Evolutionary conservation across 352 stramenopile species (phyloP).

Genomic region (Phytophthora citrophthora): DNA sequence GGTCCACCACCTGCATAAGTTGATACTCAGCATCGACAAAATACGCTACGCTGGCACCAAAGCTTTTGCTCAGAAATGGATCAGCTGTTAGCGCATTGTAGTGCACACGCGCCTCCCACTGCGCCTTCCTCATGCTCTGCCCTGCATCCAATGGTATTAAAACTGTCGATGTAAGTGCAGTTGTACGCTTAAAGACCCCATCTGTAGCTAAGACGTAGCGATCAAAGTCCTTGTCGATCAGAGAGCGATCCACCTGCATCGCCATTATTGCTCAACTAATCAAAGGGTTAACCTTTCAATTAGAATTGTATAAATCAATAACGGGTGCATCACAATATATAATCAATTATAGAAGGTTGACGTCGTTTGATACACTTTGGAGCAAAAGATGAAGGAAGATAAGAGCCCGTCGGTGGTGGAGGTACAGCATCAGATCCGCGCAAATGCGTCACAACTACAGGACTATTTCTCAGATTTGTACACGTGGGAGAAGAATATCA

Average conservation of each 20-base stretch:
- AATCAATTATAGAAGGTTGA: constrained; percentile 1
- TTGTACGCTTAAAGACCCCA: constrained; percentile 37
- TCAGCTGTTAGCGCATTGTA: constrained; percentile 69
- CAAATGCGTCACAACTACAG: constrained; percentile 78
- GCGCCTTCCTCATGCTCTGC: constrained; percentile 66
- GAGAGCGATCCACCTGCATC: constrained; percentile 66
- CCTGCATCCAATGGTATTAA: constrained; percentile 54
- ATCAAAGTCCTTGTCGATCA: constrained; percentile 84
- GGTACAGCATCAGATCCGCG: constrained; percentile 84
- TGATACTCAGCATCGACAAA: constrained; percentile 69
- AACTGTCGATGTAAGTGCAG: constrained; percentile 33
- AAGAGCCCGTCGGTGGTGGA: constrained; percentile 48
- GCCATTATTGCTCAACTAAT: background rate
- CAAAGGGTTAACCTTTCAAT: no score
- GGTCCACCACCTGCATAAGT: constrained; percentile 61
- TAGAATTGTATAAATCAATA: constrained; percentile 3
- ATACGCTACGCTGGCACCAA: constrained; percentile 55
- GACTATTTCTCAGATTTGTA: constrained; percentile 84
- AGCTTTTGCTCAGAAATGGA: constrained; percentile 56
- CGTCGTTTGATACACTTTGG: background rate
- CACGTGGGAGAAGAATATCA: constrained; percentile 78
- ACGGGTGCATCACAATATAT: background rate
- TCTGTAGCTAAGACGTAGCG: constrained; percentile 66
- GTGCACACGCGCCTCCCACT: constrained; percentile 76
- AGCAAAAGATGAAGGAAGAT: constrained; percentile 25